Conservation (phyloP, 2,329 filamentous ascomycete species). For the Diaporthe helianthi region DNA sequence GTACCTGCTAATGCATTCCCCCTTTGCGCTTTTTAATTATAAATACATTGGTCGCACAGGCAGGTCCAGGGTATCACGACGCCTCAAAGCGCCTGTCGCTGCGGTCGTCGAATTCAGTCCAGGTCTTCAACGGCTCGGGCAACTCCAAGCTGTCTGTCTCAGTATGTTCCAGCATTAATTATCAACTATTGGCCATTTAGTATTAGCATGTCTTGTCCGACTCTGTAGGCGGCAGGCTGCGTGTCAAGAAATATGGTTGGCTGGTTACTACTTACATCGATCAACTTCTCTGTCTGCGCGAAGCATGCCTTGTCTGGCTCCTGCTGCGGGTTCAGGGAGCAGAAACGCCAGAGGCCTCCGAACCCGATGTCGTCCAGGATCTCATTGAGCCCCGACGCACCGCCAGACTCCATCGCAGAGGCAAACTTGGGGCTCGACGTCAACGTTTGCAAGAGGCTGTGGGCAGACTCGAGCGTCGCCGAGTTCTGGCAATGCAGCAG, state of each 20-base stretch:
- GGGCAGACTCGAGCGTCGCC: slow-evolving; percentile 65
- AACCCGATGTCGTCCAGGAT: slow-evolving; percentile 68
- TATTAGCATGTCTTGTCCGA: slow-evolving; percentile 14
- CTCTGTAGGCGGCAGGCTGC: not conserved
- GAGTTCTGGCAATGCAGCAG: slow-evolving; percentile 69
- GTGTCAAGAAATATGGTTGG: not conserved
- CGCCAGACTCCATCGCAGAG: slow-evolving; percentile 52
- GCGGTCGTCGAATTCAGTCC: slow-evolving; percentile 6
- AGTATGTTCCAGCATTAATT: slow-evolving; percentile 31
- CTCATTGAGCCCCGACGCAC: slow-evolving; percentile 50
- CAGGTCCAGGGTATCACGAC: not conserved
- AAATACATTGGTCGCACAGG: not conserved
- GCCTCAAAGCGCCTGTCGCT: not conserved
- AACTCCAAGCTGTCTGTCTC: not conserved
- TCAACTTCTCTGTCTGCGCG: slow-evolving; percentile 64
- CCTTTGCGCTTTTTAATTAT: not conserved
- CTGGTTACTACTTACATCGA: slow-evolving; percentile 56
- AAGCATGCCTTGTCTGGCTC: slow-evolving; percentile 56
- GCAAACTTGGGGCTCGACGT: slow-evolving; percentile 61
- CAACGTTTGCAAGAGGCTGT: slow-evolving; percentile 64
- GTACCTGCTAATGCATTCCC: not conserved
- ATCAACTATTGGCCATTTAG: slow-evolving; percentile 22
- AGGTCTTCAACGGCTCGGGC: not conserved
- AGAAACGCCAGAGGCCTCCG: slow-evolving; percentile 66
- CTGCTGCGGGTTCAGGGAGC: slow-evolving; percentile 54